These are phyloP conservation scores for Yamadazyma mexicana DNA, from an alignment of 1,139 yeast genomes.

Conservation along the genomic window DNA sequence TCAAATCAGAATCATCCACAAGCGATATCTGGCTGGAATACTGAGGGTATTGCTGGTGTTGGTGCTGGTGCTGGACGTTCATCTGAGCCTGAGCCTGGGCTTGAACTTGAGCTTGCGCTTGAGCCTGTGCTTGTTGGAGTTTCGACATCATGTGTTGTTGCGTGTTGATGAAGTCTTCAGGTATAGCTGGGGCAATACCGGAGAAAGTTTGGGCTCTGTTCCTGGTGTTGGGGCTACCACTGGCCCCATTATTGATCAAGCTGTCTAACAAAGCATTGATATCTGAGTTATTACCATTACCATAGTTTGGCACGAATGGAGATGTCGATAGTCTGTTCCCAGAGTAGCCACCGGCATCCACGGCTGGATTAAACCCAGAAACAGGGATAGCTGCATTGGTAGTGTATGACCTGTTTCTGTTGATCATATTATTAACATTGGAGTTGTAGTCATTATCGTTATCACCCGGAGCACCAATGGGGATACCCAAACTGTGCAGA, in stretches of 20 bases:
- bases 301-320: slow-evolving; percentile 13
- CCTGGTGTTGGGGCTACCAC: slow-evolving; percentile 21
- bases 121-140: slow-evolving; percentile 12
- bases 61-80: slow-evolving; percentile 3
- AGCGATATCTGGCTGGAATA: slow-evolving; percentile 30
- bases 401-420: slow-evolving; percentile 50
- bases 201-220: slow-evolving; percentile 47
- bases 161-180: slow-evolving; percentile 13
- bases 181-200: slow-evolving; percentile 32
- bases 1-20: slow-evolving; percentile 57
- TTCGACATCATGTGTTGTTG: slow-evolving; percentile 12
- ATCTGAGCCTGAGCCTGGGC: slow-evolving; percentile 8
- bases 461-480: not conserved
- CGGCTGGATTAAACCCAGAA: slow-evolving; percentile 3
- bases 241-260: slow-evolving; percentile 23
- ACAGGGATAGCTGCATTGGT: slow-evolving; percentile 40
- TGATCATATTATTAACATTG: slow-evolving; percentile 4
- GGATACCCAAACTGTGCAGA: slow-evolving; percentile 2
- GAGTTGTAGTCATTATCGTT: slow-evolving; percentile 7
- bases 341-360: not conserved
- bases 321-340: slow-evolving; percentile 12
- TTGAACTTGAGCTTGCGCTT: slow-evolving; percentile 7
- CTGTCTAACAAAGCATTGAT: slow-evolving; percentile 34
- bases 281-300: slow-evolving; percentile 21
- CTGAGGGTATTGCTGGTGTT: not conserved